These are phyloP conservation scores for Diutina mesorugosa DNA, from an alignment of 1,139 yeast species.

Conservation along the genomic window DNA sequence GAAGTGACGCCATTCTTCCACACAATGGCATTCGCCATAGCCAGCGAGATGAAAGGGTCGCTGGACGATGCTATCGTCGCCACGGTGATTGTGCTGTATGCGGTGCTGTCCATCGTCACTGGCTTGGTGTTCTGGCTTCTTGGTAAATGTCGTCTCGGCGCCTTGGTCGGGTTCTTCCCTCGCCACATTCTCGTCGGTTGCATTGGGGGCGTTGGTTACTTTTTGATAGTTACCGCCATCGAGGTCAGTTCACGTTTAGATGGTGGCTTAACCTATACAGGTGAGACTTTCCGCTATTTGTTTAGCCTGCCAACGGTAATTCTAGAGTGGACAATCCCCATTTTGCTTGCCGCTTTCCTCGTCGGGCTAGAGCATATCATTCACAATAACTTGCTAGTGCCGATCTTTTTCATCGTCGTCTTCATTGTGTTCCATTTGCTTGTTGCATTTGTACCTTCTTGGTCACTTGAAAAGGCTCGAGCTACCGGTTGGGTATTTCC, in stretches of 20 bases:
- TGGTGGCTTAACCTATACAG: slow-evolving; percentile 57
- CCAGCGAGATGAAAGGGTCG: slow-evolving; percentile 25
- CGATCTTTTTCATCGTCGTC: slow-evolving; percentile 64
- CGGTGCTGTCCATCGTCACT: slow-evolving; percentile 71
- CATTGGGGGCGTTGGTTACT: slow-evolving; percentile 96
- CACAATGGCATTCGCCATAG: slow-evolving; percentile 73
- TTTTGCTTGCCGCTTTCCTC: slow-evolving; percentile 46
- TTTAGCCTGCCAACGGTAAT: slow-evolving; percentile 26
- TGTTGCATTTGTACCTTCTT: slow-evolving; percentile 50
- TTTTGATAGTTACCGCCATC: slow-evolving; percentile 76
- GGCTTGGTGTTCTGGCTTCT: slow-evolving; percentile 67
- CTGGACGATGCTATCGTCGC: slow-evolving; percentile 60
- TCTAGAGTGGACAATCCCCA: slow-evolving; percentile 65
- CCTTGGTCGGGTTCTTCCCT: slow-evolving; percentile 89
- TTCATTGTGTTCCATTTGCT: slow-evolving; percentile 58
- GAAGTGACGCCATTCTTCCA: slow-evolving; percentile 97
- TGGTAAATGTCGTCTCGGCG: slow-evolving; percentile 73
- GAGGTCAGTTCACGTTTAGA: slow-evolving; percentile 77
- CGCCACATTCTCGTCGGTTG: slow-evolving; percentile 93
- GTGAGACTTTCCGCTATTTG: slow-evolving; percentile 39
- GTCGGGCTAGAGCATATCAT: slow-evolving; percentile 48
- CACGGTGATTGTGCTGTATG: slow-evolving; percentile 80
- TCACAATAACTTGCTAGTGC: slow-evolving; percentile 71
- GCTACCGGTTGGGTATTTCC: slow-evolving; percentile 76
- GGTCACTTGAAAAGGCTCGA: slow-evolving; percentile 51